phyloP scores from a whole-genome alignment of 116 monocot species.

The Phalaenopsis hybrid region DNA sequence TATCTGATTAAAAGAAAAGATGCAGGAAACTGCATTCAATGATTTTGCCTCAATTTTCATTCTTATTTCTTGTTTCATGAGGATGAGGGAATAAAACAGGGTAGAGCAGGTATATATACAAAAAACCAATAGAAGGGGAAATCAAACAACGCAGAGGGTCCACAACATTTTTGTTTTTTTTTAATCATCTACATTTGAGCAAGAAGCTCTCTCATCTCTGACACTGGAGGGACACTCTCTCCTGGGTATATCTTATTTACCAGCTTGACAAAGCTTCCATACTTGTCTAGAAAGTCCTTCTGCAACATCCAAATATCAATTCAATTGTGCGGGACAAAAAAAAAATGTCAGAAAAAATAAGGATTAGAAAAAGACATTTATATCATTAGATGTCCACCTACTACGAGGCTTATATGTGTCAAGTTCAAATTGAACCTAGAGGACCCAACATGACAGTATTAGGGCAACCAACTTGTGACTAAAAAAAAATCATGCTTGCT shows the following conservation, averaged over 20 bases:
- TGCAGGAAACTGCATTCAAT: not conserved
- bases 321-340: not conserved
- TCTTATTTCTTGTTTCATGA: not conserved
- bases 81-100: not conserved
- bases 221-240: conserved; percentile 29
- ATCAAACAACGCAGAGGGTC: not conserved
- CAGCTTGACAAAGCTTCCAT: conserved; percentile 38
- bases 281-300: conserved; percentile 60
- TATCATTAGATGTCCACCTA: no score
- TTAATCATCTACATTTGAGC: conserved; percentile 22
- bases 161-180: not conserved
- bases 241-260: conserved; percentile 41
- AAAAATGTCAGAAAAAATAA: no score
- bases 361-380: no score
- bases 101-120: not conserved
- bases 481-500: not conserved
- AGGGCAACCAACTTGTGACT: no score
- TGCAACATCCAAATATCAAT: conserved; percentile 14
- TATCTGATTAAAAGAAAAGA: no score
- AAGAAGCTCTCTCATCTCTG: conserved; percentile 40
- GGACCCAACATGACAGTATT: no score
- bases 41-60: not conserved
- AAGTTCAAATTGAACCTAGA: no score
- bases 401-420: no score
- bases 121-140: not conserved